A percentile compares a stretch with the other conserved stretches of the same genome.
Evolutionary conservation across 148 eudicot species (phyloP).

Genomic region (Camellia lanceoleosa): DNA sequence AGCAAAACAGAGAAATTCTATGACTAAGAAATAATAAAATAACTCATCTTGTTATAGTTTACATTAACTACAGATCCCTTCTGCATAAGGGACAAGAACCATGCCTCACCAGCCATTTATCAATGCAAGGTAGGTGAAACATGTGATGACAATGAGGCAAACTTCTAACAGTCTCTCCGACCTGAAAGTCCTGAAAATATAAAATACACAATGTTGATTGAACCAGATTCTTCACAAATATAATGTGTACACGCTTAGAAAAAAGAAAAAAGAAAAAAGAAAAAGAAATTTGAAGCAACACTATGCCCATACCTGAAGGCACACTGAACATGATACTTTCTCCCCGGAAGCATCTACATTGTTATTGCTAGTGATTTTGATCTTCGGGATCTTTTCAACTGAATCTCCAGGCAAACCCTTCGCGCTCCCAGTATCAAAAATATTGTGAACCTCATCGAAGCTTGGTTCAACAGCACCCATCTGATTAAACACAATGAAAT

Average conservation of each 20-base stretch:
- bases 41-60: conserved; percentile 10
- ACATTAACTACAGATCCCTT: conserved; percentile 70
- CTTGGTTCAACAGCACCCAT: conserved; percentile 87
- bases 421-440: conserved; percentile 72
- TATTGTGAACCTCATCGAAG: conserved; percentile 70
- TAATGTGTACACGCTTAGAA: background rate
- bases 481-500: conserved; percentile 36
- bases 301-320: conserved; percentile 72
- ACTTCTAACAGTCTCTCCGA: conserved; percentile 81
- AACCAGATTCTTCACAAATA: background rate
- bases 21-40: background rate
- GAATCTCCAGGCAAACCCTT: conserved; percentile 79
- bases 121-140: conserved; percentile 97
- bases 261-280: background rate
- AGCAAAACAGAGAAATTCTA: conserved; percentile 5
- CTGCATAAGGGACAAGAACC: conserved; percentile 95
- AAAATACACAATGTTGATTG: background rate
- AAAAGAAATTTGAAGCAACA: background rate
- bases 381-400: conserved; percentile 84
- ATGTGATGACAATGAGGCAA: conserved; percentile 90
- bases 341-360: conserved; percentile 80
- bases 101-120: conserved; percentile 90
- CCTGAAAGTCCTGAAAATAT: conserved; percentile 73
- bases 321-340: conserved; percentile 81
- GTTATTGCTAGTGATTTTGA: conserved; percentile 61